Percentiles rank a stretch among this genome's conserved stretches.
Conservation (phyloP, 805 yeast genomes). For the Starmerella apicola region DNA sequence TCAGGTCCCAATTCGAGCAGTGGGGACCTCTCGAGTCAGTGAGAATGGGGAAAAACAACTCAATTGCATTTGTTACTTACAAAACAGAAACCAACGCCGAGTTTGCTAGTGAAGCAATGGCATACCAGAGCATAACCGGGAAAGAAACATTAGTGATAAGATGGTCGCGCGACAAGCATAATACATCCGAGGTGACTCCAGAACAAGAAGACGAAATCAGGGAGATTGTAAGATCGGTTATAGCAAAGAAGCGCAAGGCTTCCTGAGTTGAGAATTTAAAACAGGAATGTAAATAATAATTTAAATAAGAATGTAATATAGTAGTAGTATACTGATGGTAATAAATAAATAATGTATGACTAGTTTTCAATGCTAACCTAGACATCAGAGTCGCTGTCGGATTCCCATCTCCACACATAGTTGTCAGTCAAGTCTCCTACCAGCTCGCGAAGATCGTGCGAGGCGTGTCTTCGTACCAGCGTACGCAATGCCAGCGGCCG, state of each 20-base stretch:
- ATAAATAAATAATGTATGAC: constrained; percentile 29
- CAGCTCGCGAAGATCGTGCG: constrained; percentile 18
- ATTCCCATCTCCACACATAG: constrained; percentile 18
- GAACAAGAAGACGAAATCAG: constrained; percentile 4
- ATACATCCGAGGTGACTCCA: not conserved
- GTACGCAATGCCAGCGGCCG: constrained; percentile 17
- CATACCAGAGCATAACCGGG: constrained; percentile 58
- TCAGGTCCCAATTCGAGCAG: constrained; percentile 44
- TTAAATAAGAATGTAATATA: not conserved
- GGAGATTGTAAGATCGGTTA: constrained; percentile 3
- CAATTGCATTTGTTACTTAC: constrained; percentile 70
- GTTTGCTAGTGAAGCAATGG: constrained; percentile 93
- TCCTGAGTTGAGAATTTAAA: too few relatives aligned
- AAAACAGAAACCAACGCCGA: constrained; percentile 65
- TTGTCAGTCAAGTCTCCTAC: constrained; percentile 20
- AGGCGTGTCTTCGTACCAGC: constrained; percentile 7
- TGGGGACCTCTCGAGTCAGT: constrained; percentile 67
- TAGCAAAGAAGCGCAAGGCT: not conserved
- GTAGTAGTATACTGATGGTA: too few relatives aligned
- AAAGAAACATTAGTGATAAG: constrained; percentile 56
- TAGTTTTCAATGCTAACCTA: constrained; percentile 26
- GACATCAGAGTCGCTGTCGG: constrained; percentile 10
- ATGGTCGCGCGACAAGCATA: constrained; percentile 48
- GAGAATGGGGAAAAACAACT: constrained; percentile 45
- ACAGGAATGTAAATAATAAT: not conserved